Conservation (phyloP, 106 monocot species). For the Acorus calamus region DNA sequence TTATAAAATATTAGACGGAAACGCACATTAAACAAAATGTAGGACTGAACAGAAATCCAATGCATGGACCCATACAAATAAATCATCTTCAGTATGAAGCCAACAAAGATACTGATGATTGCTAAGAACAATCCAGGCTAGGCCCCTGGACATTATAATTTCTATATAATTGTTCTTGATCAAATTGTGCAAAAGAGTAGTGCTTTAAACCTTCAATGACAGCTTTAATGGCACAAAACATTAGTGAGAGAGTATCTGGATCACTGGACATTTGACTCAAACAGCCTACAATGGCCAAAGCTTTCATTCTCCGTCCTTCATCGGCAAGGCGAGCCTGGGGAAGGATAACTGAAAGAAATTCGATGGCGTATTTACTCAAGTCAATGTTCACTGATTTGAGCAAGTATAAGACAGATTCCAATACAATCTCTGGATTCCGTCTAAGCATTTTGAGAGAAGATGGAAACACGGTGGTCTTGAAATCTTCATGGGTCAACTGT, state of each 20-base stretch:
- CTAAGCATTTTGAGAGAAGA: slow-evolving; percentile 85
- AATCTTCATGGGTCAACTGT: slow-evolving; percentile 69
- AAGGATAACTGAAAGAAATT: slow-evolving; percentile 72
- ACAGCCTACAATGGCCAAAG: slow-evolving; percentile 57
- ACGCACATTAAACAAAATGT: no score
- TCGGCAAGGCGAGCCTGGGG: slow-evolving; percentile 81
- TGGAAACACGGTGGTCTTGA: slow-evolving; percentile 55
- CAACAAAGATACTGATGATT: no score
- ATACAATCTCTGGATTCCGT: slow-evolving; percentile 89
- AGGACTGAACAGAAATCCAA: no score
- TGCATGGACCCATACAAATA: no score
- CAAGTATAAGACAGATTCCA: slow-evolving; percentile 66
- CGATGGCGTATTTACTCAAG: slow-evolving; percentile 79
- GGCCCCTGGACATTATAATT: no score
- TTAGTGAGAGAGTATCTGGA: slow-evolving; percentile 61
- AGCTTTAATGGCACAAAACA: slow-evolving; percentile 61
- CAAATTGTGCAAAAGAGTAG: neutral
- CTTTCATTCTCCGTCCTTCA: slow-evolving; percentile 64
- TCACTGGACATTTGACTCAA: slow-evolving; percentile 85
- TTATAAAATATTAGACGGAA: no score
- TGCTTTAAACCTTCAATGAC: slow-evolving; percentile 50
- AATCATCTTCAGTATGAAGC: no score
- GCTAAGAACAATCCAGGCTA: no score
- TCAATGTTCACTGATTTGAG: slow-evolving; percentile 55
- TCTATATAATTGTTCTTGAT: no score